Base-by-base conservation (phyloP, 1,284 basidiomycete genomes). In the Phlebopus sp. region DNA sequence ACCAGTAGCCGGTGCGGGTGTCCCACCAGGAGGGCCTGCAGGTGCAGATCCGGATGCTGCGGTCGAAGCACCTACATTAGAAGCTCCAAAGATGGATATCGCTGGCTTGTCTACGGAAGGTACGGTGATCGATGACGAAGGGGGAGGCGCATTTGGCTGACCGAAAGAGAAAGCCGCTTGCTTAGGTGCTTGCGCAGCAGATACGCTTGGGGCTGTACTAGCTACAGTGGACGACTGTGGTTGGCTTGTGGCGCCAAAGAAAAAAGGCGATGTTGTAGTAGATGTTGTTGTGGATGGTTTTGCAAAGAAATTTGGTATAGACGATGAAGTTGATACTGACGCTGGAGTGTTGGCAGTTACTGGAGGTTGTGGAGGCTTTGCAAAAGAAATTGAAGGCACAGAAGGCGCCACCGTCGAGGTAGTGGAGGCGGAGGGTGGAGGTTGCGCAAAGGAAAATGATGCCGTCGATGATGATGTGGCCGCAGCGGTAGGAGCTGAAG, bases 301-400 rank as follows among this genome's bases (percentile, higher is more conserved):
- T 17, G 50, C 44, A 10, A 67, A 63, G 47, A 63, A 59, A 46
- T 56, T 62, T 15, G 61, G 56, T 30, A 57, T 46, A 15, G 60
- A 46, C 27, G 59, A 49, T 29, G 54, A 19, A 35, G 55, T 10
- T n/a, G 50, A 17, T 11, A 55, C 45, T 31, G 56, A 34, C 1
- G 55, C 46, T 36, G 55, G 15, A 19, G 47, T 36, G 15, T 44
- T 25, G 38, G 36, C 47, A 44, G 49, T 50, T 42, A 27, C 31
- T 13, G 58, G 35, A 23, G 37, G 46, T 41, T 51, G 52, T 11
- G 23, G 37, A 34, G 48, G 58, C 41, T 53, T 63, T 8, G 40
- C 17, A 35, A 62, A 55, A 3, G 56, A 54, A 45, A 56, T 54
- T 0, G 51, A 40, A 25, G 57, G 37, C 3, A 38, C 44, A 31